Evolutionary conservation across 1,139 yeast species (phyloP).

Genomic region (Scheffersomyces cryptocercus): DNA sequence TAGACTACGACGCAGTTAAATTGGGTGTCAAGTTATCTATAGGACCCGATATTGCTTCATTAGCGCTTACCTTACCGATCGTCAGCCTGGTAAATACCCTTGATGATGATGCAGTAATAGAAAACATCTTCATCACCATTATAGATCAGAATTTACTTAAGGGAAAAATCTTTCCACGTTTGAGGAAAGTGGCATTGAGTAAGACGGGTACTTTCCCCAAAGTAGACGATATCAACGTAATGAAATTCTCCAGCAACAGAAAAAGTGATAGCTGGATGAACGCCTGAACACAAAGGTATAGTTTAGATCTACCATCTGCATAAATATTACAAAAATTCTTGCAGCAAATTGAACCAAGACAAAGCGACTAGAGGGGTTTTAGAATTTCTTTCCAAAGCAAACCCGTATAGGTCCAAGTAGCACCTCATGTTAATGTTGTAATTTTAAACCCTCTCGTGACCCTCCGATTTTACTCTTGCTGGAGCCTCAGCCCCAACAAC

Average conservation of each 20-base stretch:
- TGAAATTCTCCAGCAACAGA: conserved; percentile 16
- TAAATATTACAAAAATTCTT: no score
- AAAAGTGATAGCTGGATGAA: conserved; percentile 17
- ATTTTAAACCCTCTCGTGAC: no score
- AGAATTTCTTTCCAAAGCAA: no score
- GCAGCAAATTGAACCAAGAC: no score
- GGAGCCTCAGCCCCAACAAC: no score
- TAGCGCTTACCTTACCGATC: conserved; percentile 4
- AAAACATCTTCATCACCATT: conserved; percentile 50
- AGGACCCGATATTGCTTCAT: conserved; percentile 6
- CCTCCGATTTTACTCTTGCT: no score
- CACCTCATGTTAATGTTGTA: no score
- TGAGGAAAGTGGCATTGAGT: conserved; percentile 47
- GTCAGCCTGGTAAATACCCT: conserved; percentile 8
- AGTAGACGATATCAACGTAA: conserved; percentile 35
- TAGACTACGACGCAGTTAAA: conserved; percentile 31
- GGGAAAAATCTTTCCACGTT: conserved; percentile 52
- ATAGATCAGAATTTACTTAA: conserved; percentile 55
- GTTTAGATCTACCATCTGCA: no score
- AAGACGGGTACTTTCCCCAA: conserved; percentile 53
- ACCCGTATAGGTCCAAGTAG: no score
- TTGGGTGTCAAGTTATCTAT: conserved; percentile 18
- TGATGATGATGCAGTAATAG: conserved; percentile 33
- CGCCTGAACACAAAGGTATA: neutral
- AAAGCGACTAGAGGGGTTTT: no score